A percentile compares a stretch with the other conserved stretches of the same genome.
These are phyloP conservation scores for Aspergillus melleus DNA, from an alignment of 2,329 filamentous ascomycete species.

Conservation along the genomic window DNA sequence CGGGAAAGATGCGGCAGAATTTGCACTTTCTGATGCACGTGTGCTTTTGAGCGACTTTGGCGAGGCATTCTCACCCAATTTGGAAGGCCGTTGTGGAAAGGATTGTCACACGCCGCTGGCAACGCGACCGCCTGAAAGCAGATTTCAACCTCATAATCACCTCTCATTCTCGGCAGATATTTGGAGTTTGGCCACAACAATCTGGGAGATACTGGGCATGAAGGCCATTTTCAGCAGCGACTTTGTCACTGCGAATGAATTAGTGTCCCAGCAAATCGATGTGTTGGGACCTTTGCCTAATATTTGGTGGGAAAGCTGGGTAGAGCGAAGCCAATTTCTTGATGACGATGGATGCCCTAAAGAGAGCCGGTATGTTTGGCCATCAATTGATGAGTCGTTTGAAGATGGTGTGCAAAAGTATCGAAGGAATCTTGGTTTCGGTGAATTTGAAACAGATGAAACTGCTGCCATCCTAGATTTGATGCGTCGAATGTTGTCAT, in stretches of 20 bases:
- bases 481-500: not conserved
- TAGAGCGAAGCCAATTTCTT: conserved; percentile 15
- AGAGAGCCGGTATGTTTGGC: conserved; percentile 20
- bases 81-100: conserved; percentile 21
- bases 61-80: conserved; percentile 18
- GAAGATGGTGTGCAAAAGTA: conserved; percentile 14
- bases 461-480: not conserved
- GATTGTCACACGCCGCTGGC: conserved; percentile 23
- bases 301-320: conserved; percentile 20
- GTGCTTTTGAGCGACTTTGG: conserved; percentile 36
- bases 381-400: conserved; percentile 7
- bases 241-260: conserved; percentile 15
- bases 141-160: conserved; percentile 10
- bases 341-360: conserved; percentile 15
- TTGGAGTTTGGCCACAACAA: conserved; percentile 27
- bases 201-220: conserved; percentile 31
- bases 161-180: conserved; percentile 29
- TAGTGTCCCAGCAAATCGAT: conserved; percentile 23
- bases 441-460: not conserved
- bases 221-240: conserved; percentile 23
- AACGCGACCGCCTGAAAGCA: conserved; percentile 15
- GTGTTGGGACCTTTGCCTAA: conserved; percentile 20
- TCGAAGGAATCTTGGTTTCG: conserved; percentile 3
- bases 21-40: conserved; percentile 28
- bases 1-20: conserved; percentile 29